Base-by-base conservation (phyloP, 768 basidiomycete species). In the Hydnomerulius pinastri region DNA sequence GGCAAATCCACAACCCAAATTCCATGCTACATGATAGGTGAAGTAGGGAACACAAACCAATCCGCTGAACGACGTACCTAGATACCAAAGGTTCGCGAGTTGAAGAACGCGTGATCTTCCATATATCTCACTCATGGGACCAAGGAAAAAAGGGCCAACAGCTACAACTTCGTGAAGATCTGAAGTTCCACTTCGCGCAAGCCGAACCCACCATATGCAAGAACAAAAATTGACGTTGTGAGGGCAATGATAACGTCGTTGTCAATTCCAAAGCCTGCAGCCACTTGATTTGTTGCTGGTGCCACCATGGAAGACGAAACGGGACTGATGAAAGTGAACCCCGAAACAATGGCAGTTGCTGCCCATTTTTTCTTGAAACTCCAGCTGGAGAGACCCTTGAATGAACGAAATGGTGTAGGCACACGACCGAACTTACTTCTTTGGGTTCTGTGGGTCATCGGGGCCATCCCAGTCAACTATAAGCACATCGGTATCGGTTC, bases 231-330 rank as follows among this genome's bases (percentile, higher is more conserved):
- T 0, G 84, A 86, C 0, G 79, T 81, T 23, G 76, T 78, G 68
- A 91, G 77, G 1, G 79, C 80, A 17, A 80, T 67, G 4, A 81
- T 46, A 1, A 72, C 76, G 2, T 57, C 52, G 58, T 62, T 81
- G 8, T 75, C 81, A 23, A 89, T 76, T 1, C 78, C 73, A 53
- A 90, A 83, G 17, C 80, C 65, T 3, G 62, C 50, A 2, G 73
- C 82, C 0, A 91, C 57, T 45, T 81, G 74, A 4, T 55, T 51
- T 0, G 74, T 70, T 0, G 87, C 87, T 0, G 87, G 87, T 0
- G 89, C 83, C 1, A 89, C 71, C 82, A 88, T 88, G 4, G 86
- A 80, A 4, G 89, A 91, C 0, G 87, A 82, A 0, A 90, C 72
- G 0, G 87, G 85, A 6, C 73, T 75, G 29, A 87, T 85, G 60